A percentile compares a stretch with the other conserved stretches of the same genome.
These are phyloP conservation scores for Russula earlei DNA, from an alignment of 768 basidiomycete genomes.

Conservation along the genomic window DNA sequence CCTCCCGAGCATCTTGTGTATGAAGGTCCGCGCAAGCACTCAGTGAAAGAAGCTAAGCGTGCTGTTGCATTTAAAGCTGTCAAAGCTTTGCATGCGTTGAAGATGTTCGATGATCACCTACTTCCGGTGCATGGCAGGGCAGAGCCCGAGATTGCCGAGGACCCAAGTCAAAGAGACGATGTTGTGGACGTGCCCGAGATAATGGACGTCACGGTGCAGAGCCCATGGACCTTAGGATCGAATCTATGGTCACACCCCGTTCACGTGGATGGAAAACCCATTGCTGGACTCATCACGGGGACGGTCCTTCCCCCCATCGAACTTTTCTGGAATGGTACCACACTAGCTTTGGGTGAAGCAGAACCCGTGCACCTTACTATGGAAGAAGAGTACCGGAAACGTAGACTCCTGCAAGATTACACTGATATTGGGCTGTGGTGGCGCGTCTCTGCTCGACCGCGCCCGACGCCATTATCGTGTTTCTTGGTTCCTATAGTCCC, in stretches of 20 bases:
- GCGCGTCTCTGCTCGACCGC: constrained; percentile 50
- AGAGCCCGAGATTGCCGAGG: constrained; percentile 44
- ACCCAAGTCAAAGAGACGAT: constrained; percentile 37
- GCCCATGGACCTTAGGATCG: constrained; percentile 55
- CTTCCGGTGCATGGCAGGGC: constrained; percentile 53
- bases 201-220: constrained; percentile 50
- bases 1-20: constrained; percentile 44
- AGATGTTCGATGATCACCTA: constrained; percentile 76
- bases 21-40: constrained; percentile 46
- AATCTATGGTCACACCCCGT: constrained; percentile 59
- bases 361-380: constrained; percentile 33
- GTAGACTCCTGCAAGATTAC: constrained; percentile 52
- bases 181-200: constrained; percentile 40
- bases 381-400: constrained; percentile 38
- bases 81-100: constrained; percentile 52
- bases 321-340: constrained; percentile 30
- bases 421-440: constrained; percentile 54
- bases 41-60: constrained; percentile 77
- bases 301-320: constrained; percentile 42
- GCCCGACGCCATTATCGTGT: constrained; percentile 42
- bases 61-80: constrained; percentile 77
- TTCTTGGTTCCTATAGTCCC: constrained; percentile 59
- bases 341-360: constrained; percentile 31
- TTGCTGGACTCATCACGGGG: constrained; percentile 62
- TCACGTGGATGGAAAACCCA: constrained; percentile 36